These are phyloP conservation scores for Bruguiera hainesii DNA, from an alignment of 441 rosid genomes.

Conservation along the genomic window DNA sequence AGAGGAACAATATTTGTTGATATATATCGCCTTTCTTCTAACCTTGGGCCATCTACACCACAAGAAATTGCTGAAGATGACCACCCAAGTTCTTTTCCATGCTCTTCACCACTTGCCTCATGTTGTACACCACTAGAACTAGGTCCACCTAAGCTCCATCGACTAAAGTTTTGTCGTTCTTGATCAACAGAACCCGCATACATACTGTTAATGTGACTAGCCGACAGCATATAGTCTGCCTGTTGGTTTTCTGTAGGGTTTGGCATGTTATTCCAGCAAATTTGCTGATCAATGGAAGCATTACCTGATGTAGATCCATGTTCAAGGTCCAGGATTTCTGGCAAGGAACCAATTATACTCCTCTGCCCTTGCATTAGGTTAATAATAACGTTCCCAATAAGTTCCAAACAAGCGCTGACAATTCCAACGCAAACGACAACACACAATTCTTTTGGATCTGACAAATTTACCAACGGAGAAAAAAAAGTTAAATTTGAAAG, in stretches of 20 bases:
- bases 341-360: conserved; percentile 64
- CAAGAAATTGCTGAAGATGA: conserved; percentile 31
- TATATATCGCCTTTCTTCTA: conserved; percentile 41
- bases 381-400: conserved; percentile 12
- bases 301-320: conserved; percentile 69
- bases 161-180: conserved; percentile 45
- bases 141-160: conserved; percentile 54
- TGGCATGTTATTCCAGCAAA: conserved; percentile 58
- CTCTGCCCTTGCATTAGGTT: conserved; percentile 86
- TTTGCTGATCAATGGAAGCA: conserved; percentile 53
- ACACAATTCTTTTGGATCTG: conserved; percentile 11
- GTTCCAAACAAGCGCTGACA: conserved; percentile 12
- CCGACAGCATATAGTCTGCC: conserved; percentile 41
- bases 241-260: conserved; percentile 45
- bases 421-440: conserved; percentile 12
- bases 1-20: conserved; percentile 30
- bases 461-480: conserved; percentile 3
- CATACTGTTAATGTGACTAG: conserved; percentile 33
- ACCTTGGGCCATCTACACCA: conserved; percentile 32
- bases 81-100: conserved; percentile 38
- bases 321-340: conserved; percentile 72
- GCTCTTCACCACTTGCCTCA: conserved; percentile 36
- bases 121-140: conserved; percentile 40
- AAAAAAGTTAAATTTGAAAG: neutral
- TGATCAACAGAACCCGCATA: conserved; percentile 44